Base-by-base conservation (phyloP, 2,329 filamentous ascomycete genomes). In the Fusarium zealandicum region DNA sequence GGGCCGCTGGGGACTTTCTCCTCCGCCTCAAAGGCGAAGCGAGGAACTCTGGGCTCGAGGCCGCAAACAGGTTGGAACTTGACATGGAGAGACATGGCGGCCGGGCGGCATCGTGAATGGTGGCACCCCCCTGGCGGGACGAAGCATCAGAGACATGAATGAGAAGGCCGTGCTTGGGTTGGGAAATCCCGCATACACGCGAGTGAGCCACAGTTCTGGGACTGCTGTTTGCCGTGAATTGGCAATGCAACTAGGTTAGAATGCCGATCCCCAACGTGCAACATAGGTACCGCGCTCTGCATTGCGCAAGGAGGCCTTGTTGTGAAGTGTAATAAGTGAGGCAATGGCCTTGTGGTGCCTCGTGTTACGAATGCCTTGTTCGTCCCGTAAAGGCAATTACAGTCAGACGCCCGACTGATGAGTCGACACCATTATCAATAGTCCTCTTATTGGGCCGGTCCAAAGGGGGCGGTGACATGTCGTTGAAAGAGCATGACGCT, bases 31-130 rank as follows among this genome's bases (percentile, higher is more conserved):
- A 42, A 17, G 40, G 43, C 40, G 48, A 42, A 61, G 42, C 52
- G 43, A n/a, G 45, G 58, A 61, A 61, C 62, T 44, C 37, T 59
- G 58, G 53, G 51, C 46, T 61, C 36, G 18, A 35, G 46, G 54
- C 45, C 51, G 41, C 40, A 54, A 53, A 52, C 45, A 31, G 36
- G 25, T 39, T 63, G 50, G 44, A 61, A 54, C 44, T 54, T 38
- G 25, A 32, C n/a, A 31, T 16, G 20, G 12, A 55, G 57, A 58
- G 58, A 61, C 55, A 63, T 51, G 55, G 47, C 57, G 37, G n/a
- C 30, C 36, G 37, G 17, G 42, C 41, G 31, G 11, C 22, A 22
- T 20, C 39, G 30, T 32, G 22, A 17, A 54, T 47, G 27, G 49
- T 27, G n/a, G 51, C 33, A 39, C 33, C 25, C 53, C 38, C 44